Evolutionary conservation across 1,284 basidiomycete species (phyloP), one percentile per base, ranked within the genome.

Genomic region (Tetrapyrgos nigripes): DNA sequence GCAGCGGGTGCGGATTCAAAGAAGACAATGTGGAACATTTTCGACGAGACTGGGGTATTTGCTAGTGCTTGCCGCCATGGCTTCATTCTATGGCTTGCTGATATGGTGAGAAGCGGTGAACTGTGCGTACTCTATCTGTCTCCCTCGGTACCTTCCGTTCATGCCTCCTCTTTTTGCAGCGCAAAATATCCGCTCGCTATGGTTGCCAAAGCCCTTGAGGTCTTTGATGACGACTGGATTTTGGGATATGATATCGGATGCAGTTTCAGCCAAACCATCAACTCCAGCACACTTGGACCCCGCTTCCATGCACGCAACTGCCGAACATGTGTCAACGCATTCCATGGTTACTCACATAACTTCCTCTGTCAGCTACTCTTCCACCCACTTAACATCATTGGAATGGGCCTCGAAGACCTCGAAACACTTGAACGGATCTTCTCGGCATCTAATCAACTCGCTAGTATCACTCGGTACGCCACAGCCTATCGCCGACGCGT

Each of bases 31-130:
- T 74, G 70, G 66, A 70, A 61, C 2, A 60, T 69, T 1, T 76
- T 74, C 48, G 46, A 64, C 1, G 70, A 72, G 55, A 68, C 72
- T 1, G 76, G 77, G 0, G 60, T 76, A 8, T 79, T 79, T 58
- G 62, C 68, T 0, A 58, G 56, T 9, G 60, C 68, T 0, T 78
- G 76, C 53, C 61, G 68, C 0, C 75, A 78, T 63, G 75, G 76
- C 0, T 59, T 73, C 2, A n/a, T n/a, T n/a, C n/a, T n/a, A n/a
- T n/a, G n/a, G n/a, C n/a, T n/a, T n/a, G n/a, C n/a, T n/a, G n/a
- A n/a, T n/a, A n/a, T n/a, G n/a, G n/a, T n/a, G n/a, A n/a, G n/a
- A n/a, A n/a, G n/a, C n/a, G n/a, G n/a, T 1, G 74, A 79, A 57
- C 62, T 73, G 73, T 75, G 59, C 55, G 72, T 61, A 3, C 29